Evolutionary conservation across 805 yeast species (phyloP), one percentile per base, ranked within the genome.

Genomic region (Yamadazyma akitaensis): DNA sequence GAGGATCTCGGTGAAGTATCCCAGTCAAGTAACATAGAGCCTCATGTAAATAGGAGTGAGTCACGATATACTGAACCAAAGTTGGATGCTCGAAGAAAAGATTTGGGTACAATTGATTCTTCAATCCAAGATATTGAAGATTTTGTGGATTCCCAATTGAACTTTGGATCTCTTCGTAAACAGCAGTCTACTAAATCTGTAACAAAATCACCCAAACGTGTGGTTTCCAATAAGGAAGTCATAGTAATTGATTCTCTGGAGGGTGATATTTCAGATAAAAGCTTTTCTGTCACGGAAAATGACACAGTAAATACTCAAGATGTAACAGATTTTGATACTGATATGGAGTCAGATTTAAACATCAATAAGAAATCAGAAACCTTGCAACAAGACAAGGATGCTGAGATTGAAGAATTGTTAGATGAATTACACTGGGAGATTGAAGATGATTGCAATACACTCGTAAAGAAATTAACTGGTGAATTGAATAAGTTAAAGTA

Each of bases 361-460:
- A 51, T 56, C 21, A 42, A 37, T 17, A 51, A 53, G 37, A 51
- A 52, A 19, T 38, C 45, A 2, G 51, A 41, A 12, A 34, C 43
- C 8, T 35, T 40, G n/a, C 45, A 49, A 5, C 28, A 53, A 8
- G 73, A 67, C 34, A 65, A 61, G 28, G 76, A 70, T 44, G 61
- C 75, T 0, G 80, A 75, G 46, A 58, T 76, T 26, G 84, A 82
- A 41, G 95, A 88, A 50, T 63, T 88, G 12, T 76, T 91, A 47
- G 88, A 85, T 25, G 92, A 87, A 50, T 75, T 90, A 18, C 80
- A 82, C 28, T 92, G 96, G 94, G 77, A 77, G 25, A 76, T 83
- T 1, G 66, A 72, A 5, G 96, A 86, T 57, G 84, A 81, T 51
- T 76, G 88, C 8, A 75, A 71, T 25, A 70, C 75, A 0, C 64